These are phyloP conservation scores for Globisporangium acanthophoron DNA, from an alignment of 352 stramenopile species.

Conservation along the genomic window DNA sequence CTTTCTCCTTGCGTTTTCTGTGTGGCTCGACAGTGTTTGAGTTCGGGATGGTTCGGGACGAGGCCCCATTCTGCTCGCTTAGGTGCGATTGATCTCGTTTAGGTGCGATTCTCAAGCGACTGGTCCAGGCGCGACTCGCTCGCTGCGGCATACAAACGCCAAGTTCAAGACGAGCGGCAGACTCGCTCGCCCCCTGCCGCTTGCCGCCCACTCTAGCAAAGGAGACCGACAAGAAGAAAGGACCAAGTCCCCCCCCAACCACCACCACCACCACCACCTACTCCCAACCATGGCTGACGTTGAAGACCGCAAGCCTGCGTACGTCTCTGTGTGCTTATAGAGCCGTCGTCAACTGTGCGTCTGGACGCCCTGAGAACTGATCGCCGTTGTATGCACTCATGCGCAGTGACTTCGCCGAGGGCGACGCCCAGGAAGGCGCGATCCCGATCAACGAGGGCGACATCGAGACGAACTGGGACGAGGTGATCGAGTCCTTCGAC, in stretches of 20 bases:
- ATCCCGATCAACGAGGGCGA: conserved; percentile 88
- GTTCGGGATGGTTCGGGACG: conserved; percentile 1
- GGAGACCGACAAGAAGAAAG: conserved; percentile 15
- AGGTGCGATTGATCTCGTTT: conserved; percentile 1
- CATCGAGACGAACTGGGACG: conserved; percentile 98
- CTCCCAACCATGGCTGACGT: conserved; percentile 52
- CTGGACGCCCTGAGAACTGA: not conserved
- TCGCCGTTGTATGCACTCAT: not conserved
- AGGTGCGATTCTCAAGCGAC: not conserved
- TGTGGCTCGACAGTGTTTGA: not conserved
- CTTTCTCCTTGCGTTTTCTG: not conserved
- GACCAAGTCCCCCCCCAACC: not conserved
- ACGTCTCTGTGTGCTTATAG: not conserved
- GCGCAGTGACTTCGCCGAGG: conserved; percentile 45
- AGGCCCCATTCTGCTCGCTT: not conserved
- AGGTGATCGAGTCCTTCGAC: conserved; percentile 98
- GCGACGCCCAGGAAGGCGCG: conserved; percentile 55
- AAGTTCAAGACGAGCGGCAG: conserved; percentile 31
- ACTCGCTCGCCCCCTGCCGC: conserved; percentile 6
- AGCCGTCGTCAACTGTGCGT: not conserved
- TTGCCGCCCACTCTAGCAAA: conserved; percentile 17
- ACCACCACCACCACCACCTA: conserved; percentile 17
- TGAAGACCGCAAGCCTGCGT: conserved; percentile 60
- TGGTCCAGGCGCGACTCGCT: conserved; percentile 43
- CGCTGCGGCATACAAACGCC: conserved; percentile 53